These are phyloP conservation scores for Volvox carteri DNA, from an alignment of 163 green algal species.

Conservation along the genomic window DNA sequence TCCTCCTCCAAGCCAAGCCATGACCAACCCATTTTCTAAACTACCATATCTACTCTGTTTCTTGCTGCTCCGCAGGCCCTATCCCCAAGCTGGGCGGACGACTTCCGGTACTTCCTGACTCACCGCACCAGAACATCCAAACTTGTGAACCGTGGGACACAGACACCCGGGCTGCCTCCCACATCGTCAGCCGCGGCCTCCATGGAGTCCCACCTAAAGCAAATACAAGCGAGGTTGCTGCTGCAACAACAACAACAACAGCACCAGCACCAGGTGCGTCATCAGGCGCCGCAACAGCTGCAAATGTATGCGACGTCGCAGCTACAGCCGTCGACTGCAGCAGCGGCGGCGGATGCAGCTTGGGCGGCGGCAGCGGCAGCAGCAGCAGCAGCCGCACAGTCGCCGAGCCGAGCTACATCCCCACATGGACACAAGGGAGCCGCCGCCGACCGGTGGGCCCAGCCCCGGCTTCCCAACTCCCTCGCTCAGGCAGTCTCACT, in stretches of 20 bases:
- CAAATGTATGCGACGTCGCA: neutral
- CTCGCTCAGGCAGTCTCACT: neutral
- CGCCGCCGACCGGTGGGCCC: neutral
- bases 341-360: neutral
- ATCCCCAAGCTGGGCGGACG: conserved; percentile 15
- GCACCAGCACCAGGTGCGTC: neutral
- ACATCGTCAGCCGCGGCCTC: neutral
- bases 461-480: neutral
- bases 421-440: too few relatives aligned
- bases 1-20: neutral
- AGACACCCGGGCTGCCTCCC: neutral
- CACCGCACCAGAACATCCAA: neutral
- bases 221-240: too few relatives aligned
- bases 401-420: too few relatives aligned
- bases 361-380: neutral
- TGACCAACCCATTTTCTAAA: too few relatives aligned
- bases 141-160: neutral
- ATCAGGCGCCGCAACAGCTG: neutral
- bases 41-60: neutral
- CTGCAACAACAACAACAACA: neutral
- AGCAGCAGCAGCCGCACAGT: too few relatives aligned
- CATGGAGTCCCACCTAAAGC: neutral
- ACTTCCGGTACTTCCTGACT: conserved; percentile 32
- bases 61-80: neutral
- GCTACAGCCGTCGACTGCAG: neutral